phyloP scores from a whole-genome alignment of 2,329 filamentous ascomycete species.

The Colletotrichum sp. region DNA sequence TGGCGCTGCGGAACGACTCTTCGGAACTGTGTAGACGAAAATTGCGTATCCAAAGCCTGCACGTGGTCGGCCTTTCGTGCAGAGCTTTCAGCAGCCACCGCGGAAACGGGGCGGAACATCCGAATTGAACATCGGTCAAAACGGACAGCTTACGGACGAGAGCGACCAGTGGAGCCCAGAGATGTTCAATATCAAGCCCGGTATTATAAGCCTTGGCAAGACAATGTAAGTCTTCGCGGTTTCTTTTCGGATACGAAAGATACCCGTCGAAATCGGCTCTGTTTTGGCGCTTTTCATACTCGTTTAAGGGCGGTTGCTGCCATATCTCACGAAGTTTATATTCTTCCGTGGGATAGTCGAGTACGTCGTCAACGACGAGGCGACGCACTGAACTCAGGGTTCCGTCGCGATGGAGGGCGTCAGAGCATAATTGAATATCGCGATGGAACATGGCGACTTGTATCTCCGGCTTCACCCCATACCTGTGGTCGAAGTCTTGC shows the following conservation, averaged over 20 bases:
- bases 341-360: not conserved
- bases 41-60: not conserved
- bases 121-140: not conserved
- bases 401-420: not conserved
- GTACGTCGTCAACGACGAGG: not conserved
- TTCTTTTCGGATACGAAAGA: no score
- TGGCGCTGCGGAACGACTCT: no score
- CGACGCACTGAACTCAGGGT: not conserved
- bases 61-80: not conserved
- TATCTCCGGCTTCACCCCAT: no score
- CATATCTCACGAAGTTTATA: not conserved
- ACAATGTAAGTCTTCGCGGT: no score
- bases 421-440: not conserved
- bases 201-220: not conserved
- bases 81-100: not conserved
- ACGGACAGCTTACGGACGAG: not conserved
- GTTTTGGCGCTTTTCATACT: no score
- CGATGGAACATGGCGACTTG: not conserved
- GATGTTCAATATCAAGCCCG: not conserved
- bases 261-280: no score
- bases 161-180: not conserved
- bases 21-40: not conserved
- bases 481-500: not conserved
- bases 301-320: not conserved
- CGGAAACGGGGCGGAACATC: not conserved